A percentile compares a stretch with the other conserved stretches of the same genome.
Conservation (phyloP, 495 filamentous ascomycete species). For the Penicillium daleae region DNA sequence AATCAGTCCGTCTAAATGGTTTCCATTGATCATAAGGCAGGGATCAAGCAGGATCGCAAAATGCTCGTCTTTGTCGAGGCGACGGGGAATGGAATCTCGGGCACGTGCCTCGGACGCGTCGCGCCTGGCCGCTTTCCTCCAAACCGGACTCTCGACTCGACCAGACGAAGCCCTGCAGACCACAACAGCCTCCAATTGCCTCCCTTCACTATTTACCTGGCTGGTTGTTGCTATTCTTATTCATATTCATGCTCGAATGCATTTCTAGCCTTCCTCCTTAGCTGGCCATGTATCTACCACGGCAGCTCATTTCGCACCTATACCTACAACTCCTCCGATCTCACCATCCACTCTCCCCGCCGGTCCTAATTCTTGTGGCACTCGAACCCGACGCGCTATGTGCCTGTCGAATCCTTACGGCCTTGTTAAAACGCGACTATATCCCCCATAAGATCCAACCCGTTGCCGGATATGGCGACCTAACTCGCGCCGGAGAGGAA, state of each 20-base stretch:
- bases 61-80: conserved; percentile 30
- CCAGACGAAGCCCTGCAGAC: neutral
- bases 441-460: conserved; percentile 98
- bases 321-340: conserved; percentile 84
- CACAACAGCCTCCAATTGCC: conserved; percentile 1
- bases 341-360: conserved; percentile 81
- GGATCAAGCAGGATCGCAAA: conserved; percentile 4
- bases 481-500: conserved; percentile 74
- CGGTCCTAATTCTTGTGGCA: conserved; percentile 89
- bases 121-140: conserved; percentile 26
- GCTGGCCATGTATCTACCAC: conserved; percentile 88
- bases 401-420: conserved; percentile 90
- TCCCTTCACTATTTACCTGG: neutral
- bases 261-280: conserved; percentile 20
- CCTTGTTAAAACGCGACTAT: conserved; percentile 91
- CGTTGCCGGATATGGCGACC: conserved; percentile 88
- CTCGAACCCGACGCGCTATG: conserved; percentile 96
- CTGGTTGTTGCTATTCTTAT: neutral
- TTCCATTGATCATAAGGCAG: neutral
- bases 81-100: conserved; percentile 34
- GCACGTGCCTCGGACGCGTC: conserved; percentile 36
- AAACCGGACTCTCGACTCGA: conserved; percentile 11
- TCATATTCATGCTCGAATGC: conserved; percentile 28
- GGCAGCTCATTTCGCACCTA: conserved; percentile 82
- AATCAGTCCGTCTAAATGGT: conserved; percentile 2